Evolutionary conservation across 2,329 filamentous ascomycete species (phyloP).

Genomic region (Fusarium coicis): DNA sequence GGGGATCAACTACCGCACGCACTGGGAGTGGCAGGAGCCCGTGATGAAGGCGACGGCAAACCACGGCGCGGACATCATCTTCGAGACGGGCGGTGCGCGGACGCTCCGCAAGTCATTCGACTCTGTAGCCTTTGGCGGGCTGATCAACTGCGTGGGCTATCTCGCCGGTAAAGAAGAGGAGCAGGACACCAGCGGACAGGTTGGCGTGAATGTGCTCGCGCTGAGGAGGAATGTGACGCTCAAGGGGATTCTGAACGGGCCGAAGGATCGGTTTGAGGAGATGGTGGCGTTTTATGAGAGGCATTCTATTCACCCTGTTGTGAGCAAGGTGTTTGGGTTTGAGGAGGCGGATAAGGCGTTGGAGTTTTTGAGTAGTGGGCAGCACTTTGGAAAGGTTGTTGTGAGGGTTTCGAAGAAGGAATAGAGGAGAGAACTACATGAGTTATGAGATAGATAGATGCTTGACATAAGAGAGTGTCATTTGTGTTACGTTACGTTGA

Average conservation of each 20-base stretch:
- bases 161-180: slow-evolving; percentile 65
- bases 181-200: slow-evolving; percentile 50
- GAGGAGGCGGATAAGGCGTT: slow-evolving; percentile 61
- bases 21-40: slow-evolving; percentile 61
- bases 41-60: slow-evolving; percentile 58
- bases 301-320: slow-evolving; percentile 58
- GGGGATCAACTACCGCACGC: slow-evolving; percentile 64
- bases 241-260: slow-evolving; percentile 70
- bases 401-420: slow-evolving; percentile 53
- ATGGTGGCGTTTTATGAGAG: slow-evolving; percentile 60
- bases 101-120: slow-evolving; percentile 65
- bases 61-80: slow-evolving; percentile 63
- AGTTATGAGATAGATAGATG: neutral
- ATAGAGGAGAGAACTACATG: neutral
- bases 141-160: slow-evolving; percentile 64
- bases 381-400: slow-evolving; percentile 68
- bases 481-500: neutral
- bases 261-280: slow-evolving; percentile 63
- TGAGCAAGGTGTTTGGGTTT: slow-evolving; percentile 60
- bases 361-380: slow-evolving; percentile 61
- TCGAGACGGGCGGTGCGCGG: slow-evolving; percentile 64
- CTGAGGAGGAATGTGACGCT: slow-evolving; percentile 58
- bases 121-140: slow-evolving; percentile 64
- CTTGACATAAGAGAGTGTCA: neutral
- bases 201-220: slow-evolving; percentile 70